phyloP scores from a whole-genome alignment of 768 basidiomycete species.

The Amylocystis lapponica region DNA sequence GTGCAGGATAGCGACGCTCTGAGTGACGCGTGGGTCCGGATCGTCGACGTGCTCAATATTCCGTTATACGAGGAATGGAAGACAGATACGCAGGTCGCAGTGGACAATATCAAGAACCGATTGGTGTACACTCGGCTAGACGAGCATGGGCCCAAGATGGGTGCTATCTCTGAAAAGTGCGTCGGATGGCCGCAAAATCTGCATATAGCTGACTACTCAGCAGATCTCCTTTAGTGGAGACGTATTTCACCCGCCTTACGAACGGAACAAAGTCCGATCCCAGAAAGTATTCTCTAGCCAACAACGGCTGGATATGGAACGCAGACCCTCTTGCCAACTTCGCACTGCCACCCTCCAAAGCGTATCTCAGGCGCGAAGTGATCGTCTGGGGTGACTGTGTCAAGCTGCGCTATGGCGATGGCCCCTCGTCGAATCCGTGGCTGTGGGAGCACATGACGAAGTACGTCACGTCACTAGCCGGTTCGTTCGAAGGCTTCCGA shows the following conservation, averaged over 20 bases:
- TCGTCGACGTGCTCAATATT: conserved; percentile 87
- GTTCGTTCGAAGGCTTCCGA: conserved; percentile 89
- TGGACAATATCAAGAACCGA: conserved; percentile 71
- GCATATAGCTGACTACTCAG: not conserved
- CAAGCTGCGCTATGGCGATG: conserved; percentile 89
- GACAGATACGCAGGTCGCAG: conserved; percentile 68
- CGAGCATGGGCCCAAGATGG: conserved; percentile 74
- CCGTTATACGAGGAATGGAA: conserved; percentile 85
- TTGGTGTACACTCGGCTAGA: conserved; percentile 80
- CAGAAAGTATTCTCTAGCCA: conserved; percentile 73
- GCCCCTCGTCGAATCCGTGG: conserved; percentile 83
- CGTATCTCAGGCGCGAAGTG: conserved; percentile 92
- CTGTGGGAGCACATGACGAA: conserved; percentile 87
- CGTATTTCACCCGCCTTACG: conserved; percentile 85
- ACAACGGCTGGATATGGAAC: conserved; percentile 99
- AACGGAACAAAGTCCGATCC: conserved; percentile 38
- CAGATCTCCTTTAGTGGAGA: conserved; percentile 82
- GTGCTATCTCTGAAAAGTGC: conserved; percentile 70
- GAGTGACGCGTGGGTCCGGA: conserved; percentile 63
- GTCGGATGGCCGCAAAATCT: conserved; percentile 23
- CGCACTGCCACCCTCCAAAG: conserved; percentile 86
- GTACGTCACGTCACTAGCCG: conserved; percentile 79
- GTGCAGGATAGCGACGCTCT: conserved; percentile 46
- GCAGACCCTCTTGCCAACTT: conserved; percentile 95
- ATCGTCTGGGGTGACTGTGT: conserved; percentile 99